phyloP scores from a whole-genome alignment of 176 grass and related monocot species.

The Musa troglodytarum region DNA sequence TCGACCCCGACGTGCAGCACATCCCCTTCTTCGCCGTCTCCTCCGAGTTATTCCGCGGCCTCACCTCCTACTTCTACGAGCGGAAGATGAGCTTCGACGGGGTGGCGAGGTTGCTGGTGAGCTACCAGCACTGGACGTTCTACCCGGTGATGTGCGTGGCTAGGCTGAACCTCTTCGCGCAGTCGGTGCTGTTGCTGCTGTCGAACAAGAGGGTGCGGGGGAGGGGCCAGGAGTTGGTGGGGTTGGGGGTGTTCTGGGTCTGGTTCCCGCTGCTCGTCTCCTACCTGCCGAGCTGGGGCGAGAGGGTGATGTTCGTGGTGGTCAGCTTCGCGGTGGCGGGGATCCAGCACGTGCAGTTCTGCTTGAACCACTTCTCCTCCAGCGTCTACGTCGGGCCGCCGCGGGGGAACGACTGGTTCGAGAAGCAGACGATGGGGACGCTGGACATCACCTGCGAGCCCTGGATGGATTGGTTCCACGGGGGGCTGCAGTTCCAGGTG shows the following conservation, averaged over 20 bases:
- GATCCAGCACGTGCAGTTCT: conserved; percentile 95
- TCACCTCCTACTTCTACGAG: conserved; percentile 56
- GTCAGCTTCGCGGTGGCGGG: conserved; percentile 60
- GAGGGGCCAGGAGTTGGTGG: conserved; percentile 41
- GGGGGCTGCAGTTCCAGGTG: conserved; percentile 83
- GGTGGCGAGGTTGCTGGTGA: conserved; percentile 45
- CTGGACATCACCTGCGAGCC: conserved; percentile 72
- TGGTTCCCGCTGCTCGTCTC: conserved; percentile 80
- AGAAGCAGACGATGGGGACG: conserved; percentile 80
- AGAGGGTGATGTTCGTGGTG: conserved; percentile 55
- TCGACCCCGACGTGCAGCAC: conserved; percentile 19
- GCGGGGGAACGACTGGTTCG: conserved; percentile 86
- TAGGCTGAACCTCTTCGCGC: conserved; percentile 64
- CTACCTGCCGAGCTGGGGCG: conserved; percentile 55
- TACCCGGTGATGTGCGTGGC: conserved; percentile 86
- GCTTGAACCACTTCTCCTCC: conserved; percentile 87
- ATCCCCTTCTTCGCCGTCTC: conserved; percentile 21
- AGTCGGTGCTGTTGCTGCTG: conserved; percentile 42
- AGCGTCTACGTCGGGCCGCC: conserved; percentile 65
- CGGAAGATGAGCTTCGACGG: conserved; percentile 49
- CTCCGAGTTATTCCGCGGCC: conserved; percentile 36
- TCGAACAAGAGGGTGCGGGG: conserved; percentile 23
- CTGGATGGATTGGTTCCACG: conserved; percentile 99
- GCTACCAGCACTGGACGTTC: conserved; percentile 95
- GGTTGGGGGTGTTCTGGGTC: conserved; percentile 50